Evolutionary conservation across 1,284 basidiomycete species (phyloP), one percentile per base, ranked within the genome.

Genomic region (Fomitiporia mediterranea): DNA sequence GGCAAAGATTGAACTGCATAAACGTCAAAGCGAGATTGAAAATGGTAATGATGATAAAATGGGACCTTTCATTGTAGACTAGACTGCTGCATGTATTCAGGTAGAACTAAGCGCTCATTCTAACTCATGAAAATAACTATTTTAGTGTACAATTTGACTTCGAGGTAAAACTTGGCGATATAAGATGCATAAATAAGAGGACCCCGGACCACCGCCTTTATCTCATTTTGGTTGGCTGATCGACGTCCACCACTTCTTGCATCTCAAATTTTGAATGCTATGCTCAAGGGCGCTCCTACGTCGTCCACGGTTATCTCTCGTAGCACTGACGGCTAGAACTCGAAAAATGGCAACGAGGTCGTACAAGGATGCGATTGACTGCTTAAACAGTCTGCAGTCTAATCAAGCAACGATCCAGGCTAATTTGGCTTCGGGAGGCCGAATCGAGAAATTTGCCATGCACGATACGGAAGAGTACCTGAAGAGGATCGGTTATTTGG

Each of bases 401-500:
- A 99, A 99, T 78, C 93, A 94, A 28, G 92, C 92, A 17, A 84
- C 86, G 43, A 81, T 99, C 48, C 93, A 95, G 53, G 89, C 89
- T 25, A 81, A 89, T 40, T 83, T 91, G 51, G 87, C 88, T 49
- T 83, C 86, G 5, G 91, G 91, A 1, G 83, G 83, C 2, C 80
- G 81, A 38, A 69, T 83, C 50, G 89, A 81, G 65, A 75, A 84
- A 53, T 81, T 83, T 65, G 89, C 88, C 30, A 89, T 98, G 49
- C 82, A 84, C 15, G 93, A 98, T 72, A 96, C 94, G 85, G 70
- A 91, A 51, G 94, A 97, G 66, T 98, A 97, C 69, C 76, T 98
- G 38, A 74, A 76, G 37, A 79, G 93, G 60, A 91, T 97, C 67
- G 95, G 94, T 19, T 95, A 98, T 72, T 76, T 76, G 65, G 94